Evolutionary conservation across 495 filamentous ascomycete genomes (phyloP), one percentile per base, ranked within the genome.

Genomic region (Podospora didyma): DNA sequence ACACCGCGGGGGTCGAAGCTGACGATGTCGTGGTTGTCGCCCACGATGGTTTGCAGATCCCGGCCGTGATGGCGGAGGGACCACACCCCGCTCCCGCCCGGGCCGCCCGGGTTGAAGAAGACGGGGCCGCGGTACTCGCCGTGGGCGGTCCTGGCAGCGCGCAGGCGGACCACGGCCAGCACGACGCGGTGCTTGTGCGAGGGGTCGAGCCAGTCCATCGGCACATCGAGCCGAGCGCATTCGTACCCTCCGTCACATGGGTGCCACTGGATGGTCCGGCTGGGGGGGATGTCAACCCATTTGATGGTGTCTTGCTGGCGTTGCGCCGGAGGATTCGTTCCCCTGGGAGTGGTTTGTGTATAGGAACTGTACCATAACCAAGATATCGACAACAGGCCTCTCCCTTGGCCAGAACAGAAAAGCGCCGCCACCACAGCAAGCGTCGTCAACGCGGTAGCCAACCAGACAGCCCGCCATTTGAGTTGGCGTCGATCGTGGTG

Each of bases 21-120:
- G 44, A 81, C 65, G n/a, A 81, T 70, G 47, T 79, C 75, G 58
- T 78, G 57, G 50, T 79, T 76, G 16, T 51, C 62, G 11, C 79
- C 79, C 7, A 79, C 67, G 34, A 81, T 73, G 9, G 69, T 63
- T 54, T 82, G 79, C 44, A 81, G 58, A 28, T 63, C 51, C 4
- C 47, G 46, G 0, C 75, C 79, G 22, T 67, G 66, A 26, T 67
- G 60, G 22, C 62, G 68, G 5, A 75, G 59, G 2, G 72, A 63
- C 44, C 58, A 72, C 4, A 80, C 69, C 4, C 79, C 79, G 1
- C 70, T 75, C 0, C 75, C 79, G 6, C 79, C 79, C 0, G 79
- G 79, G 5, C 79, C 79, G 21, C 79, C 75, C 17, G 79, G 79
- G 60, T 82, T 82, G 56, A 82, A 74, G 47, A 82, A 67, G 9